Evolutionary conservation across 106 monocot genomes (phyloP).

Genomic region (Apostasia shenzhenica): DNA sequence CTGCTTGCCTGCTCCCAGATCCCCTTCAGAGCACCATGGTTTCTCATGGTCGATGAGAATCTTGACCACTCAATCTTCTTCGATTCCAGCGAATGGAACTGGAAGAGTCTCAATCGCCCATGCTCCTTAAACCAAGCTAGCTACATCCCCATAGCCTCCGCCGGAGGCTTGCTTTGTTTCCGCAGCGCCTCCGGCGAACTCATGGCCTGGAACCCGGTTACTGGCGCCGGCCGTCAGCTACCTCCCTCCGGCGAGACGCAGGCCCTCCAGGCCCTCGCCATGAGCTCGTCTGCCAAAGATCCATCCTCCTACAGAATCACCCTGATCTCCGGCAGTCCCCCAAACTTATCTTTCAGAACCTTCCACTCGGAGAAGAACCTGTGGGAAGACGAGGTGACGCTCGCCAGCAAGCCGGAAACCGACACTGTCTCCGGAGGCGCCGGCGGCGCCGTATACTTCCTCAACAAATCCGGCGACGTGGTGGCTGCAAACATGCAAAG

Average conservation of each 20-base stretch:
- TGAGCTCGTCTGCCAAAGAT: conserved; percentile 29
- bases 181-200: conserved; percentile 23
- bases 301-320: conserved; percentile 34
- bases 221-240: conserved; percentile 46
- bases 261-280: conserved; percentile 58
- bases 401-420: conserved; percentile 15
- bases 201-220: conserved; percentile 48
- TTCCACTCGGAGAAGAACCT: conserved; percentile 38
- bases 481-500: conserved; percentile 76
- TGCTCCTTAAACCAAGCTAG: conserved; percentile 10
- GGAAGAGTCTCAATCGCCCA: conserved; percentile 38
- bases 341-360: conserved; percentile 30
- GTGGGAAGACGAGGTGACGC: conserved; percentile 42
- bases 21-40: conserved; percentile 59
- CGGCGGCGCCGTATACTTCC: conserved; percentile 49
- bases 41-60: conserved; percentile 55
- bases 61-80: conserved; percentile 32
- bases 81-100: conserved; percentile 47
- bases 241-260: conserved; percentile 14
- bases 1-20: conserved; percentile 46
- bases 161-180: conserved; percentile 63
- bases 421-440: conserved; percentile 14
- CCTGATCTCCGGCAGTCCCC: conserved; percentile 40
- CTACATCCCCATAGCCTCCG: conserved; percentile 57
- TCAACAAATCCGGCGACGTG: conserved; percentile 81